Conservation (phyloP, 345 rosid genomes). For the Hevea brasiliensis region DNA sequence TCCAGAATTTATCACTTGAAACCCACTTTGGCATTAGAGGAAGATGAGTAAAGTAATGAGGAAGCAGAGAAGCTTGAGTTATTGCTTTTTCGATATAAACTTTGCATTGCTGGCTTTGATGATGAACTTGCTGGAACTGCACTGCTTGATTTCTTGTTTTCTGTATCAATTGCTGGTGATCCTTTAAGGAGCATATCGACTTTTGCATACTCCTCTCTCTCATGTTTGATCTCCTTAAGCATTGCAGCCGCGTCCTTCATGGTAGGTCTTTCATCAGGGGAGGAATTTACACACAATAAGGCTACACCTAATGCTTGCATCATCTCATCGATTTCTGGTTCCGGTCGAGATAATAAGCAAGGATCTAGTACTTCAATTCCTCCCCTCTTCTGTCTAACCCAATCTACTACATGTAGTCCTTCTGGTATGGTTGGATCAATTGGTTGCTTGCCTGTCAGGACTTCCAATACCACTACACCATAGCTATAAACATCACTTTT, state of each 20-base stretch:
- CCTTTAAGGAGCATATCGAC: slow-evolving; percentile 70
- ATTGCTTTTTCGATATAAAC: slow-evolving; percentile 52
- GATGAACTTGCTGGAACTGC: slow-evolving; percentile 25
- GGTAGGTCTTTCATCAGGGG: slow-evolving; percentile 80
- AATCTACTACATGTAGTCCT: slow-evolving; percentile 77
- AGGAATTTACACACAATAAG: slow-evolving; percentile 62
- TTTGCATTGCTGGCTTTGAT: slow-evolving; percentile 34
- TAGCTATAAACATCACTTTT: slow-evolving; percentile 96
- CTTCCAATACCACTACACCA: slow-evolving; percentile 82
- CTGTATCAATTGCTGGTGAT: slow-evolving; percentile 43
- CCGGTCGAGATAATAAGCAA: slow-evolving; percentile 47
- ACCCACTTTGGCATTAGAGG: slow-evolving; percentile 33
- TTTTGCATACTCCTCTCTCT: slow-evolving; percentile 75
- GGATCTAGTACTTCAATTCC: slow-evolving; percentile 68
- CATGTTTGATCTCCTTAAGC: slow-evolving; percentile 92
- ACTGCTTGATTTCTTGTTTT: slow-evolving; percentile 23
- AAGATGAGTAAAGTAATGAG: slow-evolving; percentile 72
- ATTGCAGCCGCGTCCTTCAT: slow-evolving; percentile 95
- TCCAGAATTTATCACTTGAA: slow-evolving; percentile 30
- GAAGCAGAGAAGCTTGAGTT: slow-evolving; percentile 84
- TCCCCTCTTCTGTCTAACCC: slow-evolving; percentile 74
- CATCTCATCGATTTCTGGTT: slow-evolving; percentile 75
- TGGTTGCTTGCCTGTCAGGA: slow-evolving; percentile 87
- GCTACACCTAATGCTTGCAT: slow-evolving; percentile 81
- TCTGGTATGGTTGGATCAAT: slow-evolving; percentile 92